A percentile compares a stretch with the other conserved stretches of the same genome.
Evolutionary conservation across 176 grass and related monocot species (phyloP).

Genomic region (Hsuehochloa calcarea): DNA sequence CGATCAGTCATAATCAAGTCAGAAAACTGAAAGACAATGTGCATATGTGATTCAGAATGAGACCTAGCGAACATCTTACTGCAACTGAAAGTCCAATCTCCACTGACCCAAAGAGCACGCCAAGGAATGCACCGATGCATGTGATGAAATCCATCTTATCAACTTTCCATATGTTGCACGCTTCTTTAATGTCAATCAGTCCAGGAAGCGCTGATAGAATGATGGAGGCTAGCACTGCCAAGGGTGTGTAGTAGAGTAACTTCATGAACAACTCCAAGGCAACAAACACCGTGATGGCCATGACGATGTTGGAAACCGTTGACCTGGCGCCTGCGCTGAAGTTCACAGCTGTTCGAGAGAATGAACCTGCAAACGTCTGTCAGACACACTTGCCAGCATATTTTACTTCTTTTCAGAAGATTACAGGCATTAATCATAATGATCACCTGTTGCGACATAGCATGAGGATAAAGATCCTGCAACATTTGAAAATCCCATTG

Average conservation of each 20-base stretch:
- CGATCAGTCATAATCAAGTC: neutral
- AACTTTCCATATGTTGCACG: slow-evolving; percentile 69
- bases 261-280: slow-evolving; percentile 67
- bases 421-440: neutral
- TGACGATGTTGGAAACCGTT: slow-evolving; percentile 84
- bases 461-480: slow-evolving; percentile 92
- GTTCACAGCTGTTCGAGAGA: slow-evolving; percentile 88
- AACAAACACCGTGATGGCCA: slow-evolving; percentile 72
- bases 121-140: slow-evolving; percentile 75
- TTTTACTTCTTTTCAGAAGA: neutral
- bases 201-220: slow-evolving; percentile 90
- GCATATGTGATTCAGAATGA: neutral
- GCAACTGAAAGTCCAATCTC: slow-evolving; percentile 83
- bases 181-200: slow-evolving; percentile 79
- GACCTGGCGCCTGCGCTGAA: slow-evolving; percentile 86
- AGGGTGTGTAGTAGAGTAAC: slow-evolving; percentile 87
- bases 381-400: neutral
- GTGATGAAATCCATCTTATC: slow-evolving; percentile 96
- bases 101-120: slow-evolving; percentile 86
- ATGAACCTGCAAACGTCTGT: slow-evolving; percentile 61
- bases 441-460: slow-evolving; percentile 89
- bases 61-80: slow-evolving; percentile 34
- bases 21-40: slow-evolving; percentile 7
- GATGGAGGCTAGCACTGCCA: slow-evolving; percentile 93
- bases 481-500: slow-evolving; percentile 85